Base-by-base conservation (phyloP, 2,329 filamentous ascomycete genomes). In the Fusarium circinatum region DNA sequence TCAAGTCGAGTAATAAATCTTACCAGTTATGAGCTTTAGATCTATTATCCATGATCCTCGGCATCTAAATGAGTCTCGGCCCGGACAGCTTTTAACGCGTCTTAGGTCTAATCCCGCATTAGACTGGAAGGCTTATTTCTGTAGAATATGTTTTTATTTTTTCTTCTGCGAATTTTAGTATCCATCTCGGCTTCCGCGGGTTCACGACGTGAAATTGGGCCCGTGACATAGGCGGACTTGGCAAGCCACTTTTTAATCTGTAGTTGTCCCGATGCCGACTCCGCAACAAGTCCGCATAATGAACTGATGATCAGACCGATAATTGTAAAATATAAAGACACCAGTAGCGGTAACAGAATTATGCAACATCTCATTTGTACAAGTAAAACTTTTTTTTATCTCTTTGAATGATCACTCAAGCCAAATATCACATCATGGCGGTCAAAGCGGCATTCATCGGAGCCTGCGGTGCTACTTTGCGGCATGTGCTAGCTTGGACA, bases 331-430 rank as follows among this genome's bases (percentile, higher is more conserved):
- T 54, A 52, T 36, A 38, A 54, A 38, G 17, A 22, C 1, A 17
- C 3, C 18, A 38, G n/a, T 8, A 14, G 5, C 1, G 17, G 5
- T 5, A 26, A 2, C n/a, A 0, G 1, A 12, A 15, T 3, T 36
- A 24, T 8, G 3, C 1, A 26, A 13, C 3, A 20, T 6, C 13
- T 8, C 9, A 36, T 26, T 10, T 6, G 5, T 20, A 26, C 4
- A 11, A 52, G 4, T 36, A 3, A 4, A 24, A 24, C 24, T 24
- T 24, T 26, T 36, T 11, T 34, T 3, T 8, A 20, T 26, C 12
- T 26, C 8, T 11, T 20, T 3, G 4, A 12, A 20, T 17, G 8
- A 34, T 15, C 8, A 36, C 18, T 12, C 13, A 36, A 26, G 18
- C 32, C 6, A 17, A 7, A 13, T 3, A 26, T n/a, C 45, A 38